Evolutionary conservation across 305 asterid genomes (phyloP), one percentile per base, ranked within the genome.

Genomic region (Stenogyne calaminthoides): DNA sequence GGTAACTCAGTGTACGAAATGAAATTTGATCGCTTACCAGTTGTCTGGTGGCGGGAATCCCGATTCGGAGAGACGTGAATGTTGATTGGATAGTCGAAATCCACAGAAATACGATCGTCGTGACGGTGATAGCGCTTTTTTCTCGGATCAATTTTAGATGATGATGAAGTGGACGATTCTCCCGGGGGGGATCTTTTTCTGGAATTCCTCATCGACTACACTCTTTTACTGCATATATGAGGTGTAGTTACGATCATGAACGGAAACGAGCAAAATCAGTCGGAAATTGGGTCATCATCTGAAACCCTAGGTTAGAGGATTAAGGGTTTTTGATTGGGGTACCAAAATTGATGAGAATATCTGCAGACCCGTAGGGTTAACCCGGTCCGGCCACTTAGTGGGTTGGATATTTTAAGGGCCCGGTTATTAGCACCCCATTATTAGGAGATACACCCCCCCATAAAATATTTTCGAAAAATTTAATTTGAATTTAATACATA

Each of bases 81-180:
- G 9, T 63, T 58, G 44, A 34, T 55, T 9, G 71, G 62, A 49
- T 40, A 34, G 49, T 56, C 56, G 36, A 83, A 67, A 14, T 77
- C 68, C 40, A 80, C 47, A 15, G 86, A 79, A 57, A 67, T 82
- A 63, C 57, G 54, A 64, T 72, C 78, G 67, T 55, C 37, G 14
- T 64, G 76, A 58, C 67, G 68, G 78, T 63, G 77, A 66, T 39
- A 34, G 67, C 67, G 72, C 62, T 70, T 83, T 79, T 76, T 77
- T 42, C 60, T 58, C 29, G 40, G 40, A 70, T 77, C 81, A 11
- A 84, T 64, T 71, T 76, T 89, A 63, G 88, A 83, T 9, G 90
- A 86, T 3, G 92, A 84, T 1, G 91, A 81, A 20, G 91, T 77
- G 0, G 86, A 82, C 10, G 84, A 75, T 42, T 80, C 83, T 25